phyloP scores from a whole-genome alignment of 441 rosid genomes.

The Manihot esculenta region DNA sequence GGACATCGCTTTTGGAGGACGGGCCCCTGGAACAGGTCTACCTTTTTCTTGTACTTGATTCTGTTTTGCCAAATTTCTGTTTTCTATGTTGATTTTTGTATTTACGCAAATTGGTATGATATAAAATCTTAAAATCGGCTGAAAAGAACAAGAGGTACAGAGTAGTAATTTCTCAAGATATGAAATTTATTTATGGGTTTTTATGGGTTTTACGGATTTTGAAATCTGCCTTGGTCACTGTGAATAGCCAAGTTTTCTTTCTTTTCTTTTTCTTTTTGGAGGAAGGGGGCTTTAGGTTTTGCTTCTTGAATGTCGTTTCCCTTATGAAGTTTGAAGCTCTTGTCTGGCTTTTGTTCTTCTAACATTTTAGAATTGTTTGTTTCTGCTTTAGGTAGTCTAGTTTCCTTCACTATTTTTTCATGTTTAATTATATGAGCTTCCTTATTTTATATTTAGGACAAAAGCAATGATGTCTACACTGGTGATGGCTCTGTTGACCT shows the following conservation, averaged over 20 bases:
- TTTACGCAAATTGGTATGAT: not conserved
- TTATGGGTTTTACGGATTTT: too few species aligned
- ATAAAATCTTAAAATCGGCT: not conserved
- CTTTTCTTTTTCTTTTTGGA: not conserved
- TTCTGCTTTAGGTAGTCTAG: too few species aligned
- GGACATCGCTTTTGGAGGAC: conserved; percentile 35
- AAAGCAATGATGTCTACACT: conserved; percentile 37
- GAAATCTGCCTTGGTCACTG: too few species aligned
- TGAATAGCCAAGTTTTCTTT: too few species aligned
- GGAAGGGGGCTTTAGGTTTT: not conserved
- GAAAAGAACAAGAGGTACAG: not conserved
- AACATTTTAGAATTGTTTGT: too few species aligned
- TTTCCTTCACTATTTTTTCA: not conserved
- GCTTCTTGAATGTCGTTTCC: not conserved
- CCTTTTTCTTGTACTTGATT: not conserved
- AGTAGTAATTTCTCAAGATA: not conserved
- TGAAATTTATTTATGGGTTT: not conserved
- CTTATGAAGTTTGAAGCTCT: too few species aligned
- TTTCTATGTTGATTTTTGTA: too few species aligned
- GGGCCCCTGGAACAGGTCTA: conserved; percentile 31
- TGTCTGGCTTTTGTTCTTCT: too few species aligned
- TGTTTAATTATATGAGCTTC: not conserved
- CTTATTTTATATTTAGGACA: conserved; percentile 28
- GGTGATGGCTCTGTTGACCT: conserved; percentile 72
- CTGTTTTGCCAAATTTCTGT: not conserved